A percentile compares a stretch with the other conserved stretches of the same genome.
Evolutionary conservation across 2,329 filamentous ascomycete genomes (phyloP).

Genomic region (Penicillium sp.): DNA sequence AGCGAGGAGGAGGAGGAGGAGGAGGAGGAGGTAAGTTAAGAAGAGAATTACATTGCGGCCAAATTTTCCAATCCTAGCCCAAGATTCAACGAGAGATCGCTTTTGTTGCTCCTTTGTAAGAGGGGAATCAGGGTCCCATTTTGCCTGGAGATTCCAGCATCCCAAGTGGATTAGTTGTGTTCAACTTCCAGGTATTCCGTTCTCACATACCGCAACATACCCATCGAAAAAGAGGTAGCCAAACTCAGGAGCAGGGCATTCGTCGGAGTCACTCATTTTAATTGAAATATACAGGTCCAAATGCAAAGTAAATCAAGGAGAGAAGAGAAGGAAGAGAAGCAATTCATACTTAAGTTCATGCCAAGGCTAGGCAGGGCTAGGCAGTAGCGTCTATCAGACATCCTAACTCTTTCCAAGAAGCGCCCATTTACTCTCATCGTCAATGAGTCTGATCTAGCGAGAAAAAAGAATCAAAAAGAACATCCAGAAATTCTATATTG

Average conservation of each 20-base stretch:
- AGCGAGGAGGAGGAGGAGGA: no score
- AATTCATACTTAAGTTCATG: no score
- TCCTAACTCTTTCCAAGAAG: no score
- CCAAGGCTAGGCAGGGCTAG: no score
- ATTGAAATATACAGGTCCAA: neutral
- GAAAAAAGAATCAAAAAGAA: no score
- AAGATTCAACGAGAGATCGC: conserved; percentile 17
- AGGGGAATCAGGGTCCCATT: conserved; percentile 19
- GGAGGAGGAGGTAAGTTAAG: no score
- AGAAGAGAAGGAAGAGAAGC: no score
- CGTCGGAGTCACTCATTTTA: neutral
- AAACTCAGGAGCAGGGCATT: neutral
- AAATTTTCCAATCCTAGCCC: conserved; percentile 17
- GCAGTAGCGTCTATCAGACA: no score
- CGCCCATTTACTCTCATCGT: no score
- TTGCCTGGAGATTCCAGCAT: conserved; percentile 6
- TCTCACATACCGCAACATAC: neutral
- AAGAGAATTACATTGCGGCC: conserved; percentile 23
- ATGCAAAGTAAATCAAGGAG: no score
- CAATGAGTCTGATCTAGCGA: no score
- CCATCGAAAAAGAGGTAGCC: neutral
- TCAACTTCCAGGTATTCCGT: no score
- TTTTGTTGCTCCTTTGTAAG: conserved; percentile 17
- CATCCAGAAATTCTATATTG: conserved; percentile 4
- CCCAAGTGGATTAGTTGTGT: neutral